A percentile compares a stretch with the other conserved stretches of the same genome.
phyloP scores from a whole-genome alignment of 1,139 yeast genomes.

The Wickerhamiella pararugosa region DNA sequence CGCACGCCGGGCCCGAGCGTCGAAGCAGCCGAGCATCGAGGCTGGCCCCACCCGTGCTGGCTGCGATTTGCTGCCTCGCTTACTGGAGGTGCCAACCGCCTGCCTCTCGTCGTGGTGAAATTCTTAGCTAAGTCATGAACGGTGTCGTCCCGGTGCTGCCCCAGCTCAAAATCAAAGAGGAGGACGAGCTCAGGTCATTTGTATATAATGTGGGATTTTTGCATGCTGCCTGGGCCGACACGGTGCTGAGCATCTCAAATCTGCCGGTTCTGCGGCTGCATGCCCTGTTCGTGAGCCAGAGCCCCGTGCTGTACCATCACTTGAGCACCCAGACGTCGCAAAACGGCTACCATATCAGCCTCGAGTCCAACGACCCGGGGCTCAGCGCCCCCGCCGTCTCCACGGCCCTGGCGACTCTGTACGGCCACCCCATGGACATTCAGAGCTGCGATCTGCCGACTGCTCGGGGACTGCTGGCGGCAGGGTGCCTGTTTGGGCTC shows the following conservation, averaged over 20 bases:
- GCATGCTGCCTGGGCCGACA: conserved; percentile 27
- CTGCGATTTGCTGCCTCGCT: too few relatives aligned
- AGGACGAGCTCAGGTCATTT: conserved; percentile 19
- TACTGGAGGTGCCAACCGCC: background rate
- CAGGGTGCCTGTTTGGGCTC: conserved; percentile 21
- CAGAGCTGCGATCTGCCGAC: conserved; percentile 9
- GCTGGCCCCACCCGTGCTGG: too few relatives aligned
- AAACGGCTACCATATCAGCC: conserved; percentile 36
- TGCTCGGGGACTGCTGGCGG: conserved; percentile 22
- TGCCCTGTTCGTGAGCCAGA: conserved; percentile 23
- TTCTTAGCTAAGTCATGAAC: background rate
- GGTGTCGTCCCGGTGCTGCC: conserved; percentile 7
- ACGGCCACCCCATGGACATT: conserved; percentile 20
- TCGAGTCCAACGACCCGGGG: conserved; percentile 39
- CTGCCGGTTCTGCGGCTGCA: conserved; percentile 22
- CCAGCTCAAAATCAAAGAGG: background rate
- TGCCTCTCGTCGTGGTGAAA: background rate
- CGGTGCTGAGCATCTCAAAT: conserved; percentile 20
- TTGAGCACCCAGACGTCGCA: conserved; percentile 19
- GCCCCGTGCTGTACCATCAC: conserved; percentile 22
- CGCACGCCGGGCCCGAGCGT: too few relatives aligned
- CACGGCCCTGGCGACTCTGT: conserved; percentile 24
- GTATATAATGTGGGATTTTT: conserved; percentile 24
- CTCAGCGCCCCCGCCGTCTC: conserved; percentile 28
- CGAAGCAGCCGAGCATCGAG: too few relatives aligned